These are phyloP conservation scores for Ascodesmis nigricans DNA, from an alignment of 495 filamentous ascomycete species.

Conservation along the genomic window DNA sequence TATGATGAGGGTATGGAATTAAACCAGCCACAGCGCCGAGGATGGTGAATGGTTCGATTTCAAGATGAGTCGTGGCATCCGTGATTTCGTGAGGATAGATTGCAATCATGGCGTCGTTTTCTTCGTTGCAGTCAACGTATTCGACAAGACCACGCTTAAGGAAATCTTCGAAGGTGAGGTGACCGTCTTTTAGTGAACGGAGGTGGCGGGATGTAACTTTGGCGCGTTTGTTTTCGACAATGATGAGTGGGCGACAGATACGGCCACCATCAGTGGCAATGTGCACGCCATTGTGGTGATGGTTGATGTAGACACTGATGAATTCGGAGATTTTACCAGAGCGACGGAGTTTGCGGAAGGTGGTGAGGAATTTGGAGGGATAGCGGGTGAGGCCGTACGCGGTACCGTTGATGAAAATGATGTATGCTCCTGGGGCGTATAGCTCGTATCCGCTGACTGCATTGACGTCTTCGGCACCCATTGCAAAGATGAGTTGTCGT, in stretches of 20 bases:
- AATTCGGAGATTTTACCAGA: constrained; percentile 83
- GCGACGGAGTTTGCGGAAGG: constrained; percentile 63
- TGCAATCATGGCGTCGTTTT: constrained; percentile 85
- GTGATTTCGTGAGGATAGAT: constrained; percentile 67
- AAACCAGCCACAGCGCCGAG: constrained; percentile 92
- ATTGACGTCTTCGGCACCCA: constrained; percentile 40
- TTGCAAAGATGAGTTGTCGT: constrained; percentile 49
- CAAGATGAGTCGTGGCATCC: constrained; percentile 66
- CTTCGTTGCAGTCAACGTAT: constrained; percentile 94
- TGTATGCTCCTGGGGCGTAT: constrained; percentile 58
- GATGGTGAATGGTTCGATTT: constrained; percentile 95
- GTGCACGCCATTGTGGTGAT: constrained; percentile 73
- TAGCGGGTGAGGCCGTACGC: constrained; percentile 61
- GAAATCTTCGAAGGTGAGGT: constrained; percentile 79
- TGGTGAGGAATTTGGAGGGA: constrained; percentile 61
- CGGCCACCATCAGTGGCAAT: constrained; percentile 92
- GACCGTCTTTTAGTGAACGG: constrained; percentile 48
- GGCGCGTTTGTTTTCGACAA: constrained; percentile 68
- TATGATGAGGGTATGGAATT: constrained; percentile 97
- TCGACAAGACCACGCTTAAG: constrained; percentile 72
- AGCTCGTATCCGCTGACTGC: constrained; percentile 53
- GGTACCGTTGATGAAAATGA: constrained; percentile 88
- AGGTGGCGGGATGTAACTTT: constrained; percentile 56
- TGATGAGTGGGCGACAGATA: constrained; percentile 83
- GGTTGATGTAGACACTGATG: constrained; percentile 84